Evolutionary conservation across 129 eudicot species (phyloP), one percentile per base, ranked within the genome.

Genomic region (Artemisia tridentata): DNA sequence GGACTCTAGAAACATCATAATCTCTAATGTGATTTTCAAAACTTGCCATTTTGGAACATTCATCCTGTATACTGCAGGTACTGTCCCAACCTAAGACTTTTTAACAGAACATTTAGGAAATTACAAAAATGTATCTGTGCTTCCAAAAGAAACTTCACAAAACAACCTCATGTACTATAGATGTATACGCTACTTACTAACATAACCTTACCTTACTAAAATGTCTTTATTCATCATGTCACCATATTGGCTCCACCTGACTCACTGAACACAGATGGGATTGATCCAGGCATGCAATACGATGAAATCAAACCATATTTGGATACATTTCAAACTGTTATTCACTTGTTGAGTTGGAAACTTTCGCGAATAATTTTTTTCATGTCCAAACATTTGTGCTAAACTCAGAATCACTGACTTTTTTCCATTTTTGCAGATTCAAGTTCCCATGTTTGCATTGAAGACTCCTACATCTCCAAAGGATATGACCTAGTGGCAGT

Each of bases 11-110:
- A 74, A 74, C 75, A 82, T 91, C 69, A 90, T 85, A n/a, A 82
- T 91, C 54, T 91, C 92, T 15, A 91, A 91, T 55, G 64, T 91
- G 63, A 80, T 92, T 15, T 91, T 91, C 66, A 71, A 85, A 88
- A 91, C 79, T 81, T 95, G 5, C 97, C 97, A 0, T 76, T 84
- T 17, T 91, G 86, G 83, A 88, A 76, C 49, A 88, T 91, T 65
- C 91, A 78, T 62, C 95, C 95, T 21, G 91, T 81, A 54, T 91
- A 91, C 71, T 91, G 92, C 95, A 91, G 89, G 97, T 87, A 61
- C 10, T 51, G 38, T 59, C 3, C 55, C 53, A 23, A 4, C 19
- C 13, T 38, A 46, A 15, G 53, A 52, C 67, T 29, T 60, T 5
- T 57, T 27, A 43, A 31, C 48, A 48, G 7, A 53, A 46, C 46